These are phyloP conservation scores for Eucalyptus tenuipes DNA, from an alignment of 345 rosid genomes.

Conservation along the genomic window DNA sequence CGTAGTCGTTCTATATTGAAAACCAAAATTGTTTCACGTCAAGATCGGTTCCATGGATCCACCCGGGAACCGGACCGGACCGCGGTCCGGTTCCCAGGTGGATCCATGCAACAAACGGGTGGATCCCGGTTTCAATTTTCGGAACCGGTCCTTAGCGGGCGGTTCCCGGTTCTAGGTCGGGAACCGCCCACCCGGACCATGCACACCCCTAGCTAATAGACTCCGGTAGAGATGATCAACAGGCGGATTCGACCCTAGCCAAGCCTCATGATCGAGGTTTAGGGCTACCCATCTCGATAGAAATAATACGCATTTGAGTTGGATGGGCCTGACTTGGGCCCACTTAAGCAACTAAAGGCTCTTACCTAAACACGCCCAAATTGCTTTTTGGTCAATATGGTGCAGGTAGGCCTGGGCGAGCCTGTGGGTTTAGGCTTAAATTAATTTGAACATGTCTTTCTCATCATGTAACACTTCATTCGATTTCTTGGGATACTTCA, in stretches of 20 bases:
- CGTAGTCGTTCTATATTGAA: no score
- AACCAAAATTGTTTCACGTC: no score
- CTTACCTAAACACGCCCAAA: neutral
- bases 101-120: no score
- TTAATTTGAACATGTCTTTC: neutral
- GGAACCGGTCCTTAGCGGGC: no score
- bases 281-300: neutral
- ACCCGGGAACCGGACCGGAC: no score
- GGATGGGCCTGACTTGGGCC: neutral
- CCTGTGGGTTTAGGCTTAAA: neutral
- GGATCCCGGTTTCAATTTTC: no score
- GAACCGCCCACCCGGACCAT: no score
- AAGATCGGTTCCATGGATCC: no score
- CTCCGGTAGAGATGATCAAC: neutral
- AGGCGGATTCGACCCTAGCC: neutral
- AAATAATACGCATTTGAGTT: neutral
- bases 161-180: no score
- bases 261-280: accelerated
- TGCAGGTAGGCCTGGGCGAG: neutral
- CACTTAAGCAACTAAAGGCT: neutral
- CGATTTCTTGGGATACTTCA: neutral
- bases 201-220: no score
- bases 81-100: no score
- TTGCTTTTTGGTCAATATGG: neutral
- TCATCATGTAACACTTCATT: neutral